Base-by-base conservation (phyloP, 805 yeast species). In the Candida sonorensis region DNA sequence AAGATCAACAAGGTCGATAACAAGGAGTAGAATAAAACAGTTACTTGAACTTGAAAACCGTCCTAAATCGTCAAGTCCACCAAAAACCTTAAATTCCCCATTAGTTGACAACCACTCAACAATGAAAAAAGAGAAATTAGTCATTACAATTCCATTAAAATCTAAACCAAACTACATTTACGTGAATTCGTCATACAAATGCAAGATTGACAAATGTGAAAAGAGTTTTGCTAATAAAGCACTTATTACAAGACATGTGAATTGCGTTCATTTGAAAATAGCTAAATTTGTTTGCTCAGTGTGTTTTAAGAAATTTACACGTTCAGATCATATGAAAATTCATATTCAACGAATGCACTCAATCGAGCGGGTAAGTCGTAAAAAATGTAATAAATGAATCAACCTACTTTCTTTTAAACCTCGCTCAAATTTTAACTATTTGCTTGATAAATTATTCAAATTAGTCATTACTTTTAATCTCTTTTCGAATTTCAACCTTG, bases 241-340 rank as follows among this genome's bases (percentile, higher is more conserved):
- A 38, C 84, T 78, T 50, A 59, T 77, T 47, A 76, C 75, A 50
- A 58, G 87, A 35, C 87, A 80, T 48, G 67, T 74, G 50, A 59
- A 83, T 36, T 75, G 81, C 15, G 75, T 78, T 41, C 87, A 79
- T 50, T 67, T 55, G 22, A 51, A 51, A 16, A 78, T 17, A 56
- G 68, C 40, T 70, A 72, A 44, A 63, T 78, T 68, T 53, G 69
- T 66, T 30, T 80, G 86, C 47, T 47, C 60, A 12, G 55, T 61
- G 29, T 80, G 87, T 47, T 63, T 62, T 26, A 78, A 77, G 51
- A 72, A 69, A 43, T 79, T 79, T 44, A 72, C 81, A 38, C 56
- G 87, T 35, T 68, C 78, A 10, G 87, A 80, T 48, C 81, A 79
- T 45, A 62, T 78, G 45, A 69, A 72, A 29, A 83, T 77, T 50